Base-by-base conservation (phyloP, 23 red algal genomes). In the Pyropia yezoensis region DNA sequence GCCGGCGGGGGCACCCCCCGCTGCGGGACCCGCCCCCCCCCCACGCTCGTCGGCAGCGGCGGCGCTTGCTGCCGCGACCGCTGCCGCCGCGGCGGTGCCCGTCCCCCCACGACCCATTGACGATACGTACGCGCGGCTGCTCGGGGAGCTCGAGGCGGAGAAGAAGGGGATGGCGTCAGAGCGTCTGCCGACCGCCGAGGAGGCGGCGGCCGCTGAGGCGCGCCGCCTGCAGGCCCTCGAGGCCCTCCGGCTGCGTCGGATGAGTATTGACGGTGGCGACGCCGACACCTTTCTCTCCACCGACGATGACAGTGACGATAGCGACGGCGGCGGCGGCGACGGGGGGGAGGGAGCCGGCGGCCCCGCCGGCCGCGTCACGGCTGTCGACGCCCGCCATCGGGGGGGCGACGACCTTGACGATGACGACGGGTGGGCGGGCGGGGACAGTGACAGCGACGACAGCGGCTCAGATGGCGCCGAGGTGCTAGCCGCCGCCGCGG, bases 401-500 rank as follows among this genome's bases (percentile, higher is more conserved):
- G 57, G 57, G 29, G 57, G 57, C 4, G 57, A 61, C 12, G 57
- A 61, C 57, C 57, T 61, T 6, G 57, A 61, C 11, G 57, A 61
- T 14, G 57, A 61, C 0, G 57, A 61, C 57, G 57, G 29, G 3
- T 61, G 24, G 24, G 57, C 11, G 12, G 24, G 3, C 29, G 57
- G 5, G 7, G 57, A 61, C 24, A 61, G 7, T 47, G 39, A 47
- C 39, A 47, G 39, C 39, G 39, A 13, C 39, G 39, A 47, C 39
- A 47, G 11, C 39, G 39, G 12, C 6, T 1, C 39, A 8, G 39
- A 47, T 47, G 39, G 39, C 39, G 39, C 39, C 4, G 39, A 6
- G 39, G 39, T 47, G 39, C 39, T 47, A 0, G 39, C 39, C 39
- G 39, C 39, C 39, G 39, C 39, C 39, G 39, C 39, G 0, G 6